phyloP scores from a whole-genome alignment of 2,329 filamentous ascomycete species.

The Monilinia aucupariae region DNA sequence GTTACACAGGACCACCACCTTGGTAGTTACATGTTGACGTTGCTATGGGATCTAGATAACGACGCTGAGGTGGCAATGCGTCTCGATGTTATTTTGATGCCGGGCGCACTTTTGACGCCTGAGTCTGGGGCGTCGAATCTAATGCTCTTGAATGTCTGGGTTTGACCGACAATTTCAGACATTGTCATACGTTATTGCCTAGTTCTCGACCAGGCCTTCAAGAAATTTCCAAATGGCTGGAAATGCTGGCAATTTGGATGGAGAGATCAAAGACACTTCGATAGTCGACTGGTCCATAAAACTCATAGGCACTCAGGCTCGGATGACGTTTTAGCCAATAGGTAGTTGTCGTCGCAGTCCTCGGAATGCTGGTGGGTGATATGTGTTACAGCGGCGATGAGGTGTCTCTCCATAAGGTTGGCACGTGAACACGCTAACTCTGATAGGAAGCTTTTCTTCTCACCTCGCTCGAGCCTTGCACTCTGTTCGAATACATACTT shows the following conservation, averaged over 20 bases:
- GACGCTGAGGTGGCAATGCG: background rate
- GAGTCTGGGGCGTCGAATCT: background rate
- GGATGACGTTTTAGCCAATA: background rate
- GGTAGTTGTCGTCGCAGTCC: background rate
- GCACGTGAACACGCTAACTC: slow-evolving; percentile 2
- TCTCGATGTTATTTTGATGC: background rate
- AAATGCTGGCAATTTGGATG: background rate
- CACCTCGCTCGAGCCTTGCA: background rate
- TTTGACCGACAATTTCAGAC: background rate
- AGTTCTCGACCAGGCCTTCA: background rate
- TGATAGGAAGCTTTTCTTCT: background rate
- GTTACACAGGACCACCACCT: background rate
- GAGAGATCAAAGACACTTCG: background rate
- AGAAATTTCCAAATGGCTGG: slow-evolving; percentile 5
- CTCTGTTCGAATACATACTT: no score
- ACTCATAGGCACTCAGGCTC: background rate
- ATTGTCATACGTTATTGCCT: background rate
- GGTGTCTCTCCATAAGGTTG: background rate
- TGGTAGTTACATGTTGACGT: background rate
- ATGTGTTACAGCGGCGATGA: background rate
- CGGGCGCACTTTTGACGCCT: background rate
- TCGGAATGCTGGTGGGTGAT: background rate
- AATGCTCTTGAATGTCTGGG: background rate
- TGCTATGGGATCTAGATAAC: background rate
- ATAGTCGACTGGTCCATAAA: no score